phyloP scores from a whole-genome alignment of 73 alveolate species.

The Diophrys sp. region DNA sequence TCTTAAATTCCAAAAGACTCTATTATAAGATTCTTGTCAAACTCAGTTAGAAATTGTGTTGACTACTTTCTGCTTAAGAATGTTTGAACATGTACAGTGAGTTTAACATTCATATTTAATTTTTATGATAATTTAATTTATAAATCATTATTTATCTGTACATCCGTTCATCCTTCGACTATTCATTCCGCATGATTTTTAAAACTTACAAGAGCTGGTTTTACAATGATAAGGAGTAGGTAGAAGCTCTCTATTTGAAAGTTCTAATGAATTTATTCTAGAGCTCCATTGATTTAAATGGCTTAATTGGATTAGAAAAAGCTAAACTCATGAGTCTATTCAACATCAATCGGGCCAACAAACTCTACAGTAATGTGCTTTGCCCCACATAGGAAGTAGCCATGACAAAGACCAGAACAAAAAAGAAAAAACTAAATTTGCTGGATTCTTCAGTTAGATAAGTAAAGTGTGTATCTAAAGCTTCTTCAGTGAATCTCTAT shows the following conservation, averaged over 20 bases:
- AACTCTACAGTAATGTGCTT: background rate
- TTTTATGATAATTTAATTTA: no score
- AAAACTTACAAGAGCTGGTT: background rate
- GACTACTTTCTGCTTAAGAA: no score
- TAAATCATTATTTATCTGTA: no score
- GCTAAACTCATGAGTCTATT: background rate
- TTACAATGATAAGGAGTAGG: background rate
- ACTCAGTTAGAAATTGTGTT: no score
- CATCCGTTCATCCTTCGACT: background rate
- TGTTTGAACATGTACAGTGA: no score
- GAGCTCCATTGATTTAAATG: background rate
- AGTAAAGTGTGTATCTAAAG: background rate
- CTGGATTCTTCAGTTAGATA: background rate
- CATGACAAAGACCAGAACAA: background rate
- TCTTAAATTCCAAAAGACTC: no score
- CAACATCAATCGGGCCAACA: background rate
- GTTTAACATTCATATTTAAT: no score
- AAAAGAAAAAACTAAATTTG: no score
- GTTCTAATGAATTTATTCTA: background rate
- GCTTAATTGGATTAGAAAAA: background rate
- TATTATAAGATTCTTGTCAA: no score
- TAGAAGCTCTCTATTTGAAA: background rate
- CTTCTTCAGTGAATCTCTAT: no score
- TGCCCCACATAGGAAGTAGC: background rate
- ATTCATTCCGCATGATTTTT: no score